phyloP scores from a whole-genome alignment of 2,329 filamentous ascomycete genomes.

The Aureobasidium pullulans region DNA sequence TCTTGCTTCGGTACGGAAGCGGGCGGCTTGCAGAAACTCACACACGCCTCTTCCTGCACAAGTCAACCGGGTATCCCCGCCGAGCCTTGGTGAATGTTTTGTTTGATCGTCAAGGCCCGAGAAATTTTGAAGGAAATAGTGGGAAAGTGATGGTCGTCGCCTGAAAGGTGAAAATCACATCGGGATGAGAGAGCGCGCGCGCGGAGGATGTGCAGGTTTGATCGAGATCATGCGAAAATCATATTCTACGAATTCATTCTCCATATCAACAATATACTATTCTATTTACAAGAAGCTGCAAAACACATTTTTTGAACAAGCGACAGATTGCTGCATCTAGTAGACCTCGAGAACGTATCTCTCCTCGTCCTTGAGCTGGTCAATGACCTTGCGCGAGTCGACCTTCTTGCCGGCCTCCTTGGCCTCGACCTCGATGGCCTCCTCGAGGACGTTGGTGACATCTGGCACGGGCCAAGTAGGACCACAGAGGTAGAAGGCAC shows the following conservation, averaged over 20 bases:
- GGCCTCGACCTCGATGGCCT: conserved; percentile 75
- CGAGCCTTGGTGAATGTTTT: background rate
- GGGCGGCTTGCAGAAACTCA: background rate
- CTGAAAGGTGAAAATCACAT: background rate
- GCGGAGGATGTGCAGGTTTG: background rate
- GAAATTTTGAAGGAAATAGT: background rate
- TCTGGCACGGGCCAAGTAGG: conserved; percentile 98
- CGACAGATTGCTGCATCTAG: conserved; percentile 39
- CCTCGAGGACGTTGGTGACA: conserved; percentile 86
- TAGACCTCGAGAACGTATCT: conserved; percentile 97
- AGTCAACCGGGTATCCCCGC: conserved; percentile 11
- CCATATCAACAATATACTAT: background rate
- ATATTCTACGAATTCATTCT: background rate
- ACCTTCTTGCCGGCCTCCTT: conserved; percentile 68
- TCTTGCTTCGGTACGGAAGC: background rate
- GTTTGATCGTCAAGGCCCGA: conserved; percentile 7
- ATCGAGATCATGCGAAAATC: background rate
- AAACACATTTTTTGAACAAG: background rate
- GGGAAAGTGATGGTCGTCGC: background rate
- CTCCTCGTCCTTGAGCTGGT: conserved; percentile 89
- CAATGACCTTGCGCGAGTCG: conserved; percentile 83
- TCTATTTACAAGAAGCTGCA: background rate
- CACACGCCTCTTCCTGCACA: background rate
- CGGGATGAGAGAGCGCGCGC: background rate
- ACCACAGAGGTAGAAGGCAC: conserved; percentile 93